These are phyloP conservation scores for Trypanosoma melophagium DNA, from an alignment of 208 protist genomes.

Conservation along the genomic window DNA sequence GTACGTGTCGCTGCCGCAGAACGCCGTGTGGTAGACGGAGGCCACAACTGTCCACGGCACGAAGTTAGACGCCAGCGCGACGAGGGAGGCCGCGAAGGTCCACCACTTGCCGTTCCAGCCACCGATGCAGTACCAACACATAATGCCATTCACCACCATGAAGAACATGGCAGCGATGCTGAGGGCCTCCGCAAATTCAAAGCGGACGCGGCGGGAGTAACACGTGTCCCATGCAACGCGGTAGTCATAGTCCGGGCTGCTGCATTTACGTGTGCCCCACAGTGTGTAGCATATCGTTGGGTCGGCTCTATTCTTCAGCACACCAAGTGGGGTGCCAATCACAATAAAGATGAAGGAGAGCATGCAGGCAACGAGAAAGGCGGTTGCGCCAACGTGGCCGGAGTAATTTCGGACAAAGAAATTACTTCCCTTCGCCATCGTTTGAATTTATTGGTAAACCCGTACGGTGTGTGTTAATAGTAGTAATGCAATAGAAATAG, in stretches of 20 bases:
- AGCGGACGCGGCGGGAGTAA: constrained; percentile 37
- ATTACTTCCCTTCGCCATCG: constrained; percentile 43
- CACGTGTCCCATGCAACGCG: constrained; percentile 50
- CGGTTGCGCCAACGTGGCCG: constrained; percentile 51
- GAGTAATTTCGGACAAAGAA: constrained; percentile 59
- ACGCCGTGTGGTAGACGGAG: constrained; percentile 52
- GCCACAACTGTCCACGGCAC: constrained; percentile 60
- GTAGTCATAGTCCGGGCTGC: constrained; percentile 39
- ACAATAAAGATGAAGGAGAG: constrained; percentile 38
- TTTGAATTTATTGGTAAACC: not conserved
- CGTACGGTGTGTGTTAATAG: too few relatives aligned
- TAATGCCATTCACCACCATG: constrained; percentile 30
- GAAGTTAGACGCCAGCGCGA: constrained; percentile 41
- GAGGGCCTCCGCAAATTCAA: constrained; percentile 57
- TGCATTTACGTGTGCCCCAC: constrained; percentile 56
- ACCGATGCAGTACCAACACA: constrained; percentile 36
- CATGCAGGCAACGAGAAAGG: constrained; percentile 47
- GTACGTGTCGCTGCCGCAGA: constrained; percentile 47
- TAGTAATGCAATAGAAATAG: too few relatives aligned
- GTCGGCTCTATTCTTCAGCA: constrained; percentile 34
- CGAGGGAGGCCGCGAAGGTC: constrained; percentile 31
- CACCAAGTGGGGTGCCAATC: constrained; percentile 46
- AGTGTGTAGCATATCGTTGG: constrained; percentile 44
- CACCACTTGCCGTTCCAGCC: constrained; percentile 41
- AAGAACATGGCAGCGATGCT: constrained; percentile 53